phyloP scores from a whole-genome alignment of 768 basidiomycete genomes.

The Tephrocybe sp. region DNA sequence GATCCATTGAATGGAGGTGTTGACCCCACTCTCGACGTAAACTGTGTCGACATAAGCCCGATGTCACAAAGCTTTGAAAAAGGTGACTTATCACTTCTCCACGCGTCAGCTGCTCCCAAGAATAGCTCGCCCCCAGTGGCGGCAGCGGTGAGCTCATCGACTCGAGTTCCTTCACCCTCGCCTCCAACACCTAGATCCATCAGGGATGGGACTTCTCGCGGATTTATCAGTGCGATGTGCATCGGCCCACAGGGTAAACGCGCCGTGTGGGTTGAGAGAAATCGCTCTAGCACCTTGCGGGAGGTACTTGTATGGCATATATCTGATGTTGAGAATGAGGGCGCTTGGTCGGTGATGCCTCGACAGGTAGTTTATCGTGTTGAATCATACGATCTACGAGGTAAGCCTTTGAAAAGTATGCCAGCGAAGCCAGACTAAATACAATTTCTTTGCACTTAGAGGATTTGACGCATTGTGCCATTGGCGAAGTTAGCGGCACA shows the following conservation, averaged over 20 bases:
- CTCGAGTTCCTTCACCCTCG: neutral
- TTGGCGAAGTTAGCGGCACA: slow-evolving; percentile 44
- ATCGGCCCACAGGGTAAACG: slow-evolving; percentile 50
- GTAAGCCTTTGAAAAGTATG: slow-evolving; percentile 20
- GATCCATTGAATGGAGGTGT: neutral
- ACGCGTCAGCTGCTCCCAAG: neutral
- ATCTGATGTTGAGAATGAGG: slow-evolving; percentile 8
- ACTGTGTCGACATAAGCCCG: slow-evolving; percentile 42
- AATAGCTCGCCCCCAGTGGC: neutral
- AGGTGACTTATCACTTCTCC: slow-evolving; percentile 5
- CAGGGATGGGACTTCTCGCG: slow-evolving; percentile 27
- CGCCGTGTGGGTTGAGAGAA: slow-evolving; percentile 58
- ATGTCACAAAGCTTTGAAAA: slow-evolving; percentile 29
- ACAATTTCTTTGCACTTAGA: too few species aligned
- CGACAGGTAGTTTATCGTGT: slow-evolving; percentile 29
- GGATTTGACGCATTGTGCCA: slow-evolving; percentile 44
- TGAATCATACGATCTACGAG: slow-evolving; percentile 40
- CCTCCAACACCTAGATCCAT: neutral
- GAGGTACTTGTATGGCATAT: slow-evolving; percentile 45
- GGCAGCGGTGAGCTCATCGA: too few species aligned
- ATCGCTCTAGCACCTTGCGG: slow-evolving; percentile 38
- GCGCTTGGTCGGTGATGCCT: slow-evolving; percentile 22
- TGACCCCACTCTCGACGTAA: slow-evolving; percentile 35
- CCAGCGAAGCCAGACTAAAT: too few species aligned
- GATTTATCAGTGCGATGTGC: slow-evolving; percentile 50